Evolutionary conservation across 192 early-diverging fungal genomes (phyloP).

Genomic region (Tieghemiomyces parasiticus): DNA sequence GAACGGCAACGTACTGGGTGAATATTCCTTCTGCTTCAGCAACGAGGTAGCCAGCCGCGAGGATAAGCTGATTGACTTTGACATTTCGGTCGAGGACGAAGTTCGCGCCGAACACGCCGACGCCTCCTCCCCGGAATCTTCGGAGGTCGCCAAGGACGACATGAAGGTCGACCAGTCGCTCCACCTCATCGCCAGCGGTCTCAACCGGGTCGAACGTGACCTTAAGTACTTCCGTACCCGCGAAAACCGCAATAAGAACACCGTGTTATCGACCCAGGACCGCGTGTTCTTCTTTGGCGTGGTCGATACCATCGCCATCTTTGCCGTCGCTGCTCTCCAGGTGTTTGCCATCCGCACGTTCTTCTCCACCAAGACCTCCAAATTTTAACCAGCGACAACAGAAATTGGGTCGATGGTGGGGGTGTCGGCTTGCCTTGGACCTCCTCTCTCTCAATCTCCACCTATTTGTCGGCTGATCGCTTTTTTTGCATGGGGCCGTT

Average conservation of each 20-base stretch:
- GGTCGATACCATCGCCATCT: constrained; percentile 57
- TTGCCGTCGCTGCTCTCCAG: constrained; percentile 77
- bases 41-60: constrained; percentile 89
- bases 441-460: too few species aligned
- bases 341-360: constrained; percentile 88
- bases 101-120: constrained; percentile 39
- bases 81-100: constrained; percentile 86
- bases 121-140: too few species aligned
- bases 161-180: constrained; percentile 37
- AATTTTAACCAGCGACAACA: too few species aligned
- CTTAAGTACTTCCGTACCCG: constrained; percentile 82
- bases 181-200: constrained; percentile 40
- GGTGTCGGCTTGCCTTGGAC: too few species aligned
- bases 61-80: constrained; percentile 92
- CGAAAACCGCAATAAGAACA: constrained; percentile 83
- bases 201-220: constrained; percentile 58
- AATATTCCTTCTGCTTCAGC: constrained; percentile 95
- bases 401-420: too few species aligned
- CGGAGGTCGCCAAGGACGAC: constrained; percentile 34
- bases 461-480: too few species aligned
- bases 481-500: too few species aligned
- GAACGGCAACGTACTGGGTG: constrained; percentile 68
- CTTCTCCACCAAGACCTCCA: constrained; percentile 57
- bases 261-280: constrained; percentile 72
- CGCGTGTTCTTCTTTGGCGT: constrained; percentile 89